These are phyloP conservation scores for Termitomyces sp. DNA, from an alignment of 768 basidiomycete genomes.

Conservation along the genomic window DNA sequence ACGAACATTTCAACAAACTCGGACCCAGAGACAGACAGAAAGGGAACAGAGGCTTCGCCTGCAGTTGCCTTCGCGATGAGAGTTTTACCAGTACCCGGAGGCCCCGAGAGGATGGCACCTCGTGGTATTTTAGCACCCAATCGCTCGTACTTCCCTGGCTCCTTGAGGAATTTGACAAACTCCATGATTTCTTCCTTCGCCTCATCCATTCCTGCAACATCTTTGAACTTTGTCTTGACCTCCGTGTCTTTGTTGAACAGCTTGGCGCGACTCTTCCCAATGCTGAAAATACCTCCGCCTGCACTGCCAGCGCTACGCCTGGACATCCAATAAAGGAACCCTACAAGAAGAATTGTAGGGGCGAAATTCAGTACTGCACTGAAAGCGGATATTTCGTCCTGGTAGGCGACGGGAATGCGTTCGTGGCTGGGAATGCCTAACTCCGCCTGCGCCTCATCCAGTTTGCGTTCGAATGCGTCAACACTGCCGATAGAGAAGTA, in stretches of 20 bases:
- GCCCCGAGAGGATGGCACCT: conserved; percentile 91
- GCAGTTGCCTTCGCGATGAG: conserved; percentile 97
- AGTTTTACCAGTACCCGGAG: conserved; percentile 98
- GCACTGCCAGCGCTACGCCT: conserved; percentile 65
- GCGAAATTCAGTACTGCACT: conserved; percentile 86
- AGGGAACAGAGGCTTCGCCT: conserved; percentile 96
- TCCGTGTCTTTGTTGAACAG: conserved; percentile 97
- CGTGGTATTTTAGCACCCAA: conserved; percentile 98
- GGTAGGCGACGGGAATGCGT: conserved; percentile 95
- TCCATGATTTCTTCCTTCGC: conserved; percentile 99
- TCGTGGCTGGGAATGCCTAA: conserved; percentile 90
- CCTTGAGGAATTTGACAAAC: conserved; percentile 98
- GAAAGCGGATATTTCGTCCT: conserved; percentile 87
- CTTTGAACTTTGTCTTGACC: conserved; percentile 89
- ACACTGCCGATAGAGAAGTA: conserved; percentile 98
- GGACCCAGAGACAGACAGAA: conserved; percentile 97
- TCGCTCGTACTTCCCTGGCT: conserved; percentile 91
- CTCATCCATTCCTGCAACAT: conserved; percentile 99
- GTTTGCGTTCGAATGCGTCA: conserved; percentile 92
- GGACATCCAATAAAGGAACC: conserved; percentile 87
- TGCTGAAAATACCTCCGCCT: conserved; percentile 91
- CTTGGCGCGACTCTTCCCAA: conserved; percentile 93
- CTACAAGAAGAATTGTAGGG: conserved; percentile 90
- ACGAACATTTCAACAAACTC: conserved; percentile 99
- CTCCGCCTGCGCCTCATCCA: conserved; percentile 91